phyloP scores from a whole-genome alignment of 805 yeast species.

The Kluyveromyces dobzhanskii region DNA sequence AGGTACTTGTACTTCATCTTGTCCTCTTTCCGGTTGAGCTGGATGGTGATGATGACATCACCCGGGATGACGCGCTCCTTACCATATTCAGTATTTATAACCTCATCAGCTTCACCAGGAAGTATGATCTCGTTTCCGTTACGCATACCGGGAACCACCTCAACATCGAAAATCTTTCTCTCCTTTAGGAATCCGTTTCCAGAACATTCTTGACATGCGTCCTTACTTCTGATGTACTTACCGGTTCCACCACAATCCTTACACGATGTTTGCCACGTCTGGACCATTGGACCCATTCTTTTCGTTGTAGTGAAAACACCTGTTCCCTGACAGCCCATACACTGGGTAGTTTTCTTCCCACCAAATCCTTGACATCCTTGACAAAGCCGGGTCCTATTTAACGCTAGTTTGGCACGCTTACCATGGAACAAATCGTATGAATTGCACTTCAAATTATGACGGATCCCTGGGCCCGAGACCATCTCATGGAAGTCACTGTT shows the following conservation, averaged over 20 bases:
- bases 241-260: constrained; percentile 38
- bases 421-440: constrained; percentile 53
- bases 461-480: constrained; percentile 42
- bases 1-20: constrained; percentile 28
- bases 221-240: constrained; percentile 23
- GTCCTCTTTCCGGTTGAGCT: constrained; percentile 1
- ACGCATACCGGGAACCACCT: constrained; percentile 48
- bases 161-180: constrained; percentile 43
- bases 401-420: constrained; percentile 44
- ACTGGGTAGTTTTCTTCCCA: constrained; percentile 27
- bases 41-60: constrained; percentile 50
- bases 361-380: constrained; percentile 45
- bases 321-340: constrained; percentile 35
- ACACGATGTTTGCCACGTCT: constrained; percentile 38
- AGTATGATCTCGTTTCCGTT: constrained; percentile 45
- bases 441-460: constrained; percentile 44
- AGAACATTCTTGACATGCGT: constrained; percentile 35
- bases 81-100: constrained; percentile 28
- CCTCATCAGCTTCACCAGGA: constrained; percentile 61
- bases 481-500: background rate
- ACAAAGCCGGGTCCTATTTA: constrained; percentile 45
- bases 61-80: constrained; percentile 44
- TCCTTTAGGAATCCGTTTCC: constrained; percentile 40
- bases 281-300: constrained; percentile 39
- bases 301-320: constrained; percentile 35